Evolutionary conservation across 2,329 filamentous ascomycete genomes (phyloP).

Genomic region (Aureobasidium sp.): DNA sequence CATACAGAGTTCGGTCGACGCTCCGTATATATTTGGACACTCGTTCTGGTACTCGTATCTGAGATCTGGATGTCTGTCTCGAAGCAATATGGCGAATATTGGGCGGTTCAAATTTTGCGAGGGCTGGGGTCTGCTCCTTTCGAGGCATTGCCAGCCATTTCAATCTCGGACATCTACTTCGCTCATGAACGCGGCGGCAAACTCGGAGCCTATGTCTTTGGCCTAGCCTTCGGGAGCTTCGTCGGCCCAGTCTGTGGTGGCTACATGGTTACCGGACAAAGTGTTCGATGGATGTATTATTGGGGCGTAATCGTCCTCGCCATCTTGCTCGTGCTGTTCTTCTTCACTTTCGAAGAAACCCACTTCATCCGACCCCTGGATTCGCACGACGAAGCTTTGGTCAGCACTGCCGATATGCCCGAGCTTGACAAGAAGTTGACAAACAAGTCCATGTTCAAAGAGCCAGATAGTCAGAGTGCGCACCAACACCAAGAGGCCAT

Average conservation of each 20-base stretch:
- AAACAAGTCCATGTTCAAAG: neutral
- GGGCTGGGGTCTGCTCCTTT: constrained; percentile 17
- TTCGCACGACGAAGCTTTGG: constrained; percentile 7
- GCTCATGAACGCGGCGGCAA: constrained; percentile 15
- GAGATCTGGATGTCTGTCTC: constrained; percentile 17
- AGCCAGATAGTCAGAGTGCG: neutral
- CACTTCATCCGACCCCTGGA: constrained; percentile 10
- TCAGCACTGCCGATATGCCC: neutral
- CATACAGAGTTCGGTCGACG: constrained; percentile 17
- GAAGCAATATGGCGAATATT: constrained; percentile 16
- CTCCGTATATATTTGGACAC: constrained; percentile 15
- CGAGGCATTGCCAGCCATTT: constrained; percentile 17
- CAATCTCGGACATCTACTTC: constrained; percentile 16
- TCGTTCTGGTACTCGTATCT: constrained; percentile 11
- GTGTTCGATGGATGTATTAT: constrained; percentile 32
- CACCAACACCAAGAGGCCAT: neutral
- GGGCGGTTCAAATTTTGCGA: constrained; percentile 14
- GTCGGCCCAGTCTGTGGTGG: constrained; percentile 34
- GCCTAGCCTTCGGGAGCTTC: constrained; percentile 30
- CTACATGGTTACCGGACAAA: constrained; percentile 33
- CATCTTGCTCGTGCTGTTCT: constrained; percentile 26
- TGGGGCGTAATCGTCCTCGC: constrained; percentile 30
- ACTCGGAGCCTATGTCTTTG: constrained; percentile 16
- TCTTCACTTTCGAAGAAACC: constrained; percentile 34
- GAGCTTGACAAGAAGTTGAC: neutral